Evolutionary conservation across 1,139 yeast species (phyloP).

Genomic region (Yamadazyma diospyri): DNA sequence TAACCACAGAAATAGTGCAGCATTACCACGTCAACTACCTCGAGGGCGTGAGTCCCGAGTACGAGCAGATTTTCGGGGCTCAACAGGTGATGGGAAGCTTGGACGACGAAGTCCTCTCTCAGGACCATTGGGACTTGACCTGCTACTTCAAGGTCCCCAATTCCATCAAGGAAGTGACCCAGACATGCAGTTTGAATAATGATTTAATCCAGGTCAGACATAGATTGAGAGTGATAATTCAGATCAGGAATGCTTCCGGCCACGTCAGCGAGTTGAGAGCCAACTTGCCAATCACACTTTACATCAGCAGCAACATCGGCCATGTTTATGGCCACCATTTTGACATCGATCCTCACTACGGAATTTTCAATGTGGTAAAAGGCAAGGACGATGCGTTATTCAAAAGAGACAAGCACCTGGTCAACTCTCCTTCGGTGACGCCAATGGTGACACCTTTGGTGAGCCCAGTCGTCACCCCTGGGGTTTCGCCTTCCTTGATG

Average conservation of each 20-base stretch:
- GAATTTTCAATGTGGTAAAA: slow-evolving; percentile 38
- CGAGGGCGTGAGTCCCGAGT: slow-evolving; percentile 41
- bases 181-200: slow-evolving; percentile 50
- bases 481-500: slow-evolving; percentile 13
- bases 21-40: slow-evolving; percentile 39
- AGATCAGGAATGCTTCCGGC: slow-evolving; percentile 57
- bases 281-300: slow-evolving; percentile 58
- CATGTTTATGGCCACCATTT: slow-evolving; percentile 50
- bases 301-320: slow-evolving; percentile 52
- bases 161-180: slow-evolving; percentile 51
- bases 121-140: slow-evolving; percentile 51
- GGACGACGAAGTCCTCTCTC: slow-evolving; percentile 23
- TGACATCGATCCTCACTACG: slow-evolving; percentile 47
- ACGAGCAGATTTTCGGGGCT: slow-evolving; percentile 34
- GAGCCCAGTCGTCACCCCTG: slow-evolving; percentile 14
- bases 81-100: slow-evolving; percentile 21
- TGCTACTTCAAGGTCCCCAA: slow-evolving; percentile 50
- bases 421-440: slow-evolving; percentile 9
- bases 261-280: slow-evolving; percentile 68
- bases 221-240: slow-evolving; percentile 53
- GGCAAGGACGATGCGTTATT: slow-evolving; percentile 36
- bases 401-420: slow-evolving; percentile 22
- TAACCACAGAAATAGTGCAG: slow-evolving; percentile 52
- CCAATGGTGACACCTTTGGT: slow-evolving; percentile 6
- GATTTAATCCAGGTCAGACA: slow-evolving; percentile 57